Conservation (phyloP, 768 basidiomycete genomes). For the Hericium erinaceus region DNA sequence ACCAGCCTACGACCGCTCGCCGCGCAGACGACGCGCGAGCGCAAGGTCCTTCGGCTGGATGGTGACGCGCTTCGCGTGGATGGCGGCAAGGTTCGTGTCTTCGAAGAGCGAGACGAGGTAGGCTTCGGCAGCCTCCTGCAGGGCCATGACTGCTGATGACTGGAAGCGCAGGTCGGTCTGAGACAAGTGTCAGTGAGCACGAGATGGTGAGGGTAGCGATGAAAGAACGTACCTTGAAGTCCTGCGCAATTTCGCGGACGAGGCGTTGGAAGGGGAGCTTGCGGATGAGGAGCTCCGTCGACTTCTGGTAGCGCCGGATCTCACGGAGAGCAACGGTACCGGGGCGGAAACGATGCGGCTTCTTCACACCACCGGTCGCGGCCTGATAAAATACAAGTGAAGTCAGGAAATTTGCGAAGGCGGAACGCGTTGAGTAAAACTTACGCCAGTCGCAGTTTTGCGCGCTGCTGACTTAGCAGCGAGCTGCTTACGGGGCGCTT, state of each 20-base stretch:
- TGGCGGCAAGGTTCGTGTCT: too few relatives aligned
- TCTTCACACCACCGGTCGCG: conserved; percentile 78
- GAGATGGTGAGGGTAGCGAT: not conserved
- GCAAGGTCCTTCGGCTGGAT: conserved; percentile 85
- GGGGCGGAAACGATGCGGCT: conserved; percentile 81
- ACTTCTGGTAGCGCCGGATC: conserved; percentile 86
- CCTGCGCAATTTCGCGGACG: conserved; percentile 90
- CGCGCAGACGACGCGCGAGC: conserved; percentile 75
- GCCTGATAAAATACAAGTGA: conserved; percentile 5
- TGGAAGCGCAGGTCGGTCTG: conserved; percentile 89
- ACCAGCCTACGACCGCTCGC: conserved; percentile 43
- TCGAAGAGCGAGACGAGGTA: too few relatives aligned
- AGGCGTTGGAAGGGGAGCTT: conserved; percentile 30
- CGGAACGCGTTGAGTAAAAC: not conserved
- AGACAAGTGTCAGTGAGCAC: not conserved
- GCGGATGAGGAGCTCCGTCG: conserved; percentile 31
- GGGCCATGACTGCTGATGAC: conserved; percentile 48
- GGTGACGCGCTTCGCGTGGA: conserved; percentile 50
- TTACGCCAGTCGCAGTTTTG: conserved; percentile 42
- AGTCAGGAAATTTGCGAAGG: not conserved
- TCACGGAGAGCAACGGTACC: conserved; percentile 91
- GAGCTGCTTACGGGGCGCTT: conserved; percentile 64
- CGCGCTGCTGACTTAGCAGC: conserved; percentile 55
- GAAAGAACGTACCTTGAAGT: conserved; percentile 57
- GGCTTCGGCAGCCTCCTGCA: too few relatives aligned